Conservation (phyloP, 148 eudicot species). For the Rheum nobile region DNA sequence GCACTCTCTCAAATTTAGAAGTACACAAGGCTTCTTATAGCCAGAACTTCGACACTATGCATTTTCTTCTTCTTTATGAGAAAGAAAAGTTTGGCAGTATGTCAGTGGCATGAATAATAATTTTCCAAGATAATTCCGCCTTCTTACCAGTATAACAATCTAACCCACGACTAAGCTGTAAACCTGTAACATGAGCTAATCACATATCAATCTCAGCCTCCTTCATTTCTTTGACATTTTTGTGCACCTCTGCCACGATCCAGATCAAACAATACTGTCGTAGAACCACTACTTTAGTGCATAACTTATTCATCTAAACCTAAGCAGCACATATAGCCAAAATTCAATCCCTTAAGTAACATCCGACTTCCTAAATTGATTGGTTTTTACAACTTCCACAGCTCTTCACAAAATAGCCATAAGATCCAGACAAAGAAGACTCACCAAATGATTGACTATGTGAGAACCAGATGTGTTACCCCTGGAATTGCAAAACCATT, state of each 20-base stretch:
- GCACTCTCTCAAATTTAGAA: not conserved
- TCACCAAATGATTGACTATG: slow-evolving; percentile 50
- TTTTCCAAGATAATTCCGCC: too few species aligned
- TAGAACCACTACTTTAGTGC: too few species aligned
- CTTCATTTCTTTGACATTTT: not conserved
- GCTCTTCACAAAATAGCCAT: not conserved
- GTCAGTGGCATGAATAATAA: too few species aligned
- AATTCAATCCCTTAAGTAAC: not conserved
- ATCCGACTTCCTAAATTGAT: not conserved
- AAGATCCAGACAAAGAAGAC: slow-evolving; percentile 12
- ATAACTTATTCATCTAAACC: not conserved
- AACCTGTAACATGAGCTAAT: too few species aligned
- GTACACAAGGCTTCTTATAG: not conserved
- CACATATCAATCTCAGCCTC: not conserved
- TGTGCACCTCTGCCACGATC: not conserved
- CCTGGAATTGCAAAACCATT: slow-evolving; percentile 91
- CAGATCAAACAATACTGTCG: too few species aligned
- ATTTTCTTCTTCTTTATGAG: too few species aligned
- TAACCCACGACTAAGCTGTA: too few species aligned
- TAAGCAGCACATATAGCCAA: not conserved
- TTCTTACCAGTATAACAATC: too few species aligned
- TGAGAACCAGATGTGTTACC: slow-evolving; percentile 45
- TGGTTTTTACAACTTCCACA: not conserved
- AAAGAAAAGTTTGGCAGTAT: too few species aligned
- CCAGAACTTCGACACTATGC: not conserved